phyloP scores from a whole-genome alignment of 306 rosid genomes.

The Benincasa hispida region DNA sequence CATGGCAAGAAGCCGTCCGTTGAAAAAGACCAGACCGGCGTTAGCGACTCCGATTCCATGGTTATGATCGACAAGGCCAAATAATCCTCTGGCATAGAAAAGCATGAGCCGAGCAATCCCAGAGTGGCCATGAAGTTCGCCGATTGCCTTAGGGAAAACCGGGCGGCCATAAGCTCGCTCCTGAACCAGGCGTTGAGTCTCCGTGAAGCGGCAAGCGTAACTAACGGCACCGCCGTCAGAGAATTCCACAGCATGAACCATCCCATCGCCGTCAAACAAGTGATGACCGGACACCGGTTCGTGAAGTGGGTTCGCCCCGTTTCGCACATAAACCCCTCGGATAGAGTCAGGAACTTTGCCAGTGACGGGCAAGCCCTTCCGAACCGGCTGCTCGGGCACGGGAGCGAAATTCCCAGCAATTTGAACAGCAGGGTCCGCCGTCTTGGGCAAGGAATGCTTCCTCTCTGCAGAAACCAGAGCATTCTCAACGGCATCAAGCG shows the following conservation, averaged over 20 bases:
- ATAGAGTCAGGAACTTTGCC: conserved; percentile 69
- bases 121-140: conserved; percentile 93
- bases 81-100: conserved; percentile 56
- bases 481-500: conserved; percentile 47
- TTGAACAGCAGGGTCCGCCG: conserved; percentile 83
- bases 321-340: conserved; percentile 71
- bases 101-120: conserved; percentile 75
- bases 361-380: conserved; percentile 24
- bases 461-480: conserved; percentile 40
- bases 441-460: conserved; percentile 59
- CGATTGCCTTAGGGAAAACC: conserved; percentile 83
- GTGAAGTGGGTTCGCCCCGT: conserved; percentile 86
- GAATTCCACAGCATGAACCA: conserved; percentile 79
- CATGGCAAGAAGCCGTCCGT: conserved; percentile 64
- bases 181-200: conserved; percentile 57
- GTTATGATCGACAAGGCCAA: conserved; percentile 51
- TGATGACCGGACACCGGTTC: conserved; percentile 89
- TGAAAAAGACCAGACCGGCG: conserved; percentile 87
- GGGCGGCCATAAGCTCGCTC: conserved; percentile 60
- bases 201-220: conserved; percentile 81
- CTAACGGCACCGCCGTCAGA: conserved; percentile 29
- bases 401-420: conserved; percentile 93
- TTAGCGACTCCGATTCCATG: conserved; percentile 87
- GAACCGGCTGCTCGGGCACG: conserved; percentile 47
- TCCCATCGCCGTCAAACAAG: conserved; percentile 95